Base-by-base conservation (phyloP, 2,329 filamentous ascomycete species). In the Fusarium sp. region DNA sequence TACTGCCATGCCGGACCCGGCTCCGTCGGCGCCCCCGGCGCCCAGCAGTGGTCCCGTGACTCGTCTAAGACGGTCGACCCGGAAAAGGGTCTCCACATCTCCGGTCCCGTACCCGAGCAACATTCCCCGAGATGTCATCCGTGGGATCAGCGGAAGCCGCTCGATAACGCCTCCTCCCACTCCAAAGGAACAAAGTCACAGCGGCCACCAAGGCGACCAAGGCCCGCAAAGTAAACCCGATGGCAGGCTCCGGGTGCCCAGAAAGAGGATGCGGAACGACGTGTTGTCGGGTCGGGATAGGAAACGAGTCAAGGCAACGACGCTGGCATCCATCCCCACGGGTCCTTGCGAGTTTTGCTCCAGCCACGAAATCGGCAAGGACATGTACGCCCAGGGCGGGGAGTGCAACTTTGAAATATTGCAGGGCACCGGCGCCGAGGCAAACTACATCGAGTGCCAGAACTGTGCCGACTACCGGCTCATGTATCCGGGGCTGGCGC, bases 401-500 rank as follows among this genome's bases (percentile, higher is more conserved):
- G 3, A 10, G 18, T 70, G 68, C 51, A 42, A 53, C 53, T 42
- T 50, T 61, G 64, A 33, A 40, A 58, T 57, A 63, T 44, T 10
- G 16, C 11, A 62, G 8, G 49, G 49, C 38, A 13, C 25, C 25
- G 25, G 1, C 3, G 58, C 53, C 16, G 3, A 14, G 16, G 31
- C 63, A 6, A 56, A 61, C 4, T n/a, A 54, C 9, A 4, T 54
- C 25, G 62, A 73, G 40, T 73, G 71, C 23, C 36, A 62, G 10
- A 68, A 73, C 33, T 73, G 71, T 29, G 69, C 71, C 34, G 42
- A 73, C 29, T 16, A 57, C 38, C 71, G 71, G n/a, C 67, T 62
- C 13, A 31, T 4, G 13, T 58, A 29, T 13, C 61, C 58, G 8
- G 44, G 27, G 1, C 6, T 13, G 5, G 62, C 38, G 14, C 58